Base-by-base conservation (phyloP, 2,329 filamentous ascomycete species). In the Claviceps sp. region DNA sequence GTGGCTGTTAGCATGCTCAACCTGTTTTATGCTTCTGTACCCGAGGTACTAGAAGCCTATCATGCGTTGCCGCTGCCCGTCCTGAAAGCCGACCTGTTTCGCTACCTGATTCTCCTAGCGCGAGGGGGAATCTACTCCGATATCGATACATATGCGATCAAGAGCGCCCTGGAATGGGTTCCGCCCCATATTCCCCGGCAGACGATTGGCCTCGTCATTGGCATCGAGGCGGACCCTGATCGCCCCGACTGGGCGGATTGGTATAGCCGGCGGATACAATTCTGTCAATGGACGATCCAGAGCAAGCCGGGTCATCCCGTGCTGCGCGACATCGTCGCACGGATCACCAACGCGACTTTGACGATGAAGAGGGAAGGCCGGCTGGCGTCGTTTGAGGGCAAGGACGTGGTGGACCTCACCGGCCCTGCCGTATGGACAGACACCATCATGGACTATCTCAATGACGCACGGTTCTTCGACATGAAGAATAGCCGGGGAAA, bases 251-350 rank as follows among this genome's bases (percentile, higher is more conserved):
- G 93, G 93, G 78, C 81, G 38, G 75, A 95, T 1, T 97, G 91
- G 93, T 98, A 97, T 73, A 93, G 88, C 56, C 85, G 93, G 54
- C 81, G 91, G 56, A 90, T 98, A 55, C 93, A 97, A 66, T 97
- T 98, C 69, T 98, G 93, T 70, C 93, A 98, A 67, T 98, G 93
- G 93, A 98, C 93, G 1, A 96, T 98, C 56, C 91, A 97, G 68
- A 75, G 86, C 52, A 98, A 98, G 68, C 86, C 91, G 0, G 93
- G 93, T 11, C 93, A 98, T 65, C 93, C 93, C 0, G 82, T 95
- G 13, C 77, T 98, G 53, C 82, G 90, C 55, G 88, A 96, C 55
- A 80, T 95, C 54, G 88, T 98, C 36, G 76, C 85, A 14, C 85
- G 83, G 58, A 90, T 98, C 62, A 95, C 91, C 0, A 77, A 87